Evolutionary conservation across 495 filamentous ascomycete species (phyloP).

Genomic region (Hyphodiscus hymeniophilus): DNA sequence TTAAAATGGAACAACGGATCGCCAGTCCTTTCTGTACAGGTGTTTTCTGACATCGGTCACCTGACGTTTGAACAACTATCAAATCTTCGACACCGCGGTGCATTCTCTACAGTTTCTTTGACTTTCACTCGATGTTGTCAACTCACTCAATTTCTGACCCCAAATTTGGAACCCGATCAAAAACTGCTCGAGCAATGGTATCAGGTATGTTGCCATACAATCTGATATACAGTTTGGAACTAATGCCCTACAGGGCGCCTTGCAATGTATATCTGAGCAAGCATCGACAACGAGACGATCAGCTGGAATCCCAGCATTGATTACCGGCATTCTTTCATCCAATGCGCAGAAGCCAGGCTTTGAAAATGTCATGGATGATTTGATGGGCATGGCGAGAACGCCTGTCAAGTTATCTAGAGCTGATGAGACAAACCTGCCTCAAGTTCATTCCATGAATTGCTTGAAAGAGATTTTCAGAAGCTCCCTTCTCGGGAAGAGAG

Average conservation of each 20-base stretch:
- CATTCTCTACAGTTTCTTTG: constrained; percentile 86
- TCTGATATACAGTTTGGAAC: not conserved
- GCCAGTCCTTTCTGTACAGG: constrained; percentile 28
- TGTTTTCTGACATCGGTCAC: constrained; percentile 53
- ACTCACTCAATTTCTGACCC: constrained; percentile 35
- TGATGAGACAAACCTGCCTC: constrained; percentile 63
- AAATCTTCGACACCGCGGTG: constrained; percentile 79
- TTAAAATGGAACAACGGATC: constrained; percentile 23
- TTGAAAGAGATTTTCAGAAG: constrained; percentile 81
- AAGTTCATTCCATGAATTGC: constrained; percentile 92
- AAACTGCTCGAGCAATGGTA: constrained; percentile 55
- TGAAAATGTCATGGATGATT: constrained; percentile 37
- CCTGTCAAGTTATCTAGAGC: constrained; percentile 40
- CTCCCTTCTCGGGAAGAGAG: constrained; percentile 52
- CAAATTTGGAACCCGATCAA: constrained; percentile 21
- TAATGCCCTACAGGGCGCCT: constrained; percentile 38
- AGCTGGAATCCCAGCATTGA: constrained; percentile 80
- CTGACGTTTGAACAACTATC: constrained; percentile 75
- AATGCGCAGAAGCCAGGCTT: constrained; percentile 40
- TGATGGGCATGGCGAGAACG: constrained; percentile 46
- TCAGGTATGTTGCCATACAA: constrained; percentile 38
- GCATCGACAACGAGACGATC: constrained; percentile 82
- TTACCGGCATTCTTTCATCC: constrained; percentile 65
- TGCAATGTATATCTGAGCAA: constrained; percentile 57
- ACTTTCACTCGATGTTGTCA: constrained; percentile 76